Evolutionary conservation across 768 basidiomycete species (phyloP).

Genomic region (Suillus clintonianus): DNA sequence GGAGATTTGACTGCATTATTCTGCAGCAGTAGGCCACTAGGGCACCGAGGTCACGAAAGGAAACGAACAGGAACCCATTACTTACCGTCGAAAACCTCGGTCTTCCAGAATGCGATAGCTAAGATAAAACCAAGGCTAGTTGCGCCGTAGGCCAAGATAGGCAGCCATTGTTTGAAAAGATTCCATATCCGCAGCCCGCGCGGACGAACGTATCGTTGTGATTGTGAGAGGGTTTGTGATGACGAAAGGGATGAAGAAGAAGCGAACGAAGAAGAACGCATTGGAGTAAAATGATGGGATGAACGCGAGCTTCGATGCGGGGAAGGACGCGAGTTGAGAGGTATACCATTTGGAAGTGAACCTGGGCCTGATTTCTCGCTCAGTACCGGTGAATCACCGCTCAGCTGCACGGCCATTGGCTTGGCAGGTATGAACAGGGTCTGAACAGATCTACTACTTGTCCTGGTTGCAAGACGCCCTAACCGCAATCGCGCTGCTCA

Average conservation of each 20-base stretch:
- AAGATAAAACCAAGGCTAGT: constrained; percentile 78
- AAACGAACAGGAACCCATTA: constrained; percentile 13
- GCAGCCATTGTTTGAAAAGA: constrained; percentile 73
- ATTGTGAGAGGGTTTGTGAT: constrained; percentile 14
- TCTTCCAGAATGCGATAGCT: constrained; percentile 83
- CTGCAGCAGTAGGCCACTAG: constrained; percentile 6
- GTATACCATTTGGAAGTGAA: constrained; percentile 18
- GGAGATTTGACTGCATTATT: background rate
- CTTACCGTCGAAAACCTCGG: constrained; percentile 81
- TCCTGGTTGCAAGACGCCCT: constrained; percentile 10
- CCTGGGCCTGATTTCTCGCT: constrained; percentile 22
- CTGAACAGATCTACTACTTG: background rate
- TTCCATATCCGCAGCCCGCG: constrained; percentile 55
- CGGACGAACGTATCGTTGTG: constrained; percentile 43
- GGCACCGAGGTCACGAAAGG: background rate
- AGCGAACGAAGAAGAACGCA: constrained; percentile 14
- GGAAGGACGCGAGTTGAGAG: constrained; percentile 13
- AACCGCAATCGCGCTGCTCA: constrained; percentile 14
- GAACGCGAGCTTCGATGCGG: constrained; percentile 18
- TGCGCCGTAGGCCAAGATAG: constrained; percentile 72
- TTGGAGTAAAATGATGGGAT: constrained; percentile 21
- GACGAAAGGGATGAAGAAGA: constrained; percentile 5
- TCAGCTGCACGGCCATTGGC: constrained; percentile 8
- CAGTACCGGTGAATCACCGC: constrained; percentile 13
- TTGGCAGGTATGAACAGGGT: constrained; percentile 15